Percentiles rank a stretch among this genome's conserved stretches.
phyloP scores from a whole-genome alignment of 1,284 basidiomycete genomes.

The Stereum hirsutum region DNA sequence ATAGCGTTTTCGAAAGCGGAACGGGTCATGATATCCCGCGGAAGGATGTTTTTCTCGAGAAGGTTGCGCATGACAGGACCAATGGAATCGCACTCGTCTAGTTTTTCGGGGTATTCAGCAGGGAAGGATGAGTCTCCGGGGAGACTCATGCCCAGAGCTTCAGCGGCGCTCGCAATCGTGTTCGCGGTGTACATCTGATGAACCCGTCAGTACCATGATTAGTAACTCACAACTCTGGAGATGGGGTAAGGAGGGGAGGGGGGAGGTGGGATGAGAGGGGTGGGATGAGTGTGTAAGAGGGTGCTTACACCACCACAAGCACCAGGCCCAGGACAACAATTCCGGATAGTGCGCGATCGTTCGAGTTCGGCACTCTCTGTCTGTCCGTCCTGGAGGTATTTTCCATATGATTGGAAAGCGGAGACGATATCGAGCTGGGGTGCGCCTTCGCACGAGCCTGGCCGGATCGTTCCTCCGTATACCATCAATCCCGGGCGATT shows the following conservation, averaged over 20 bases:
- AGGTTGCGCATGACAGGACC: slow-evolving; percentile 81
- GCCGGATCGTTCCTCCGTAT: slow-evolving; percentile 90
- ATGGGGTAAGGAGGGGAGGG: not conserved
- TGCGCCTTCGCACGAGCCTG: slow-evolving; percentile 78
- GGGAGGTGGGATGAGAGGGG: slow-evolving; percentile 16
- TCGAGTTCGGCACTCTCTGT: slow-evolving; percentile 76
- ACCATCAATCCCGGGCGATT: slow-evolving; percentile 96
- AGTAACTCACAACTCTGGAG: not conserved
- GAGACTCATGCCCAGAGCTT: slow-evolving; percentile 91
- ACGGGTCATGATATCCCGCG: slow-evolving; percentile 93
- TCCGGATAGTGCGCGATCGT: slow-evolving; percentile 78
- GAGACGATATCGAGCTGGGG: slow-evolving; percentile 88
- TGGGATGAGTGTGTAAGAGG: slow-evolving; percentile 6
- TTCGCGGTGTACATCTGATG: slow-evolving; percentile 90
- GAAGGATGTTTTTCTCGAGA: slow-evolving; percentile 87
- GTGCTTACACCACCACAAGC: slow-evolving; percentile 87
- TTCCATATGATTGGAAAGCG: slow-evolving; percentile 93
- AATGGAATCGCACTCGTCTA: slow-evolving; percentile 73
- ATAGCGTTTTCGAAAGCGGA: slow-evolving; percentile 96
- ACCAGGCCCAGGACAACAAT: slow-evolving; percentile 92
- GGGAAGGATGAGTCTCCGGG: slow-evolving; percentile 96
- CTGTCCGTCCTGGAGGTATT: slow-evolving; percentile 84
- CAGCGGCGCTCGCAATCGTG: slow-evolving; percentile 90
- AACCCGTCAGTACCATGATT: not conserved
- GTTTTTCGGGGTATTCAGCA: slow-evolving; percentile 84